Evolutionary conservation across 208 protist species (phyloP), one percentile per base, ranked within the genome.

Genomic region (Trichomonas vaginalis): DNA sequence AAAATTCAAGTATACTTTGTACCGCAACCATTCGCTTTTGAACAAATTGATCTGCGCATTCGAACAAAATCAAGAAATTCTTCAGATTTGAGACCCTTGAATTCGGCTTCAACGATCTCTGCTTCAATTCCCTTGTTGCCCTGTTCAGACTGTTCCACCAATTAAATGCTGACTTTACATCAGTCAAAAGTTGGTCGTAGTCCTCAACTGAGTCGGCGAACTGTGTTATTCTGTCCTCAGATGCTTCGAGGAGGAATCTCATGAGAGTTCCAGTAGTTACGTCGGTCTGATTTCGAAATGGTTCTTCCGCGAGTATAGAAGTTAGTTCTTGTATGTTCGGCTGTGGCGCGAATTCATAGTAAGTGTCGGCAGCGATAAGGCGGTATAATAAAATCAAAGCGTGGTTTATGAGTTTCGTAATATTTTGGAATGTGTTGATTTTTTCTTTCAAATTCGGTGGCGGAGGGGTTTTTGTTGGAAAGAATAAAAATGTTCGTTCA

Each of bases 61-160:
- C 86, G 56, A 92, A 92, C 40, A 92, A n/a, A 48, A 92, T 45
- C 27, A 92, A 51, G 56, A 92, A 92, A 27, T 92, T 92, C 45
- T 92, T 92, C 27, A 92, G 46, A 51, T 92, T 92, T 15, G 40
- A 48, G 8, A 92, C 86, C 6, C 86, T 23, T 9, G 86, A 92
- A 39, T 92, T 92, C 21, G 86, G 86, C 27, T 39, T 48, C 17
- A 92, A 45, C 15, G 86, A 92, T 92, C 86, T 92, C 35, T 92
- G 86, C 32, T 92, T 92, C 45, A 92, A 39, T 32, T 92, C 86
- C 4, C 27, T 45, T 48, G 86, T 92, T 51, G 86, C 86, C 39
- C 35, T 92, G n/a, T 45, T 49, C 6, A 92, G 17, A 39, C 45
- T 92, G 12, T 51, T 51, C 86, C 86, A 92, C 86, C 86, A 92